These are phyloP conservation scores for sunflower (Helianthus annuus) DNA, from an alignment of 129 eudicot genomes.

Conservation along the genomic window HanXRQr2.0-SUNRISE NC_035447.2:47740729-47741228, in stretches of 20 bases:
- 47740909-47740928: constrained; percentile 50
- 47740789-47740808: constrained; percentile 41
- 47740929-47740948: constrained; percentile 53
- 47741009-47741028: constrained; percentile 54
- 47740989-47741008: constrained; percentile 64
- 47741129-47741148: constrained; percentile 54
- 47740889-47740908: constrained; percentile 51
- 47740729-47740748: constrained; percentile 73
- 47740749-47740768: constrained; percentile 57
- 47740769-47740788: constrained; percentile 40
- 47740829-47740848: constrained; percentile 54
- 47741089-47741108: constrained; percentile 61
- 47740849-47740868: constrained; percentile 64
- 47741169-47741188: constrained; percentile 46
- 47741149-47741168: constrained; percentile 58
- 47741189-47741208: constrained; percentile 23
- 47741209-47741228: constrained; percentile 51
- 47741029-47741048: constrained; percentile 62
- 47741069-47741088: constrained; percentile 60
- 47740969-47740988: constrained; percentile 79
- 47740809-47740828: constrained; percentile 51
- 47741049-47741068: constrained; percentile 51
- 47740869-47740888: constrained; percentile 47
- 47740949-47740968: constrained; percentile 58
- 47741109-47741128: constrained; percentile 66